Evolutionary conservation across 2,329 filamentous ascomycete genomes (phyloP).

Genomic region (Ceratocystiopsis sp.): DNA sequence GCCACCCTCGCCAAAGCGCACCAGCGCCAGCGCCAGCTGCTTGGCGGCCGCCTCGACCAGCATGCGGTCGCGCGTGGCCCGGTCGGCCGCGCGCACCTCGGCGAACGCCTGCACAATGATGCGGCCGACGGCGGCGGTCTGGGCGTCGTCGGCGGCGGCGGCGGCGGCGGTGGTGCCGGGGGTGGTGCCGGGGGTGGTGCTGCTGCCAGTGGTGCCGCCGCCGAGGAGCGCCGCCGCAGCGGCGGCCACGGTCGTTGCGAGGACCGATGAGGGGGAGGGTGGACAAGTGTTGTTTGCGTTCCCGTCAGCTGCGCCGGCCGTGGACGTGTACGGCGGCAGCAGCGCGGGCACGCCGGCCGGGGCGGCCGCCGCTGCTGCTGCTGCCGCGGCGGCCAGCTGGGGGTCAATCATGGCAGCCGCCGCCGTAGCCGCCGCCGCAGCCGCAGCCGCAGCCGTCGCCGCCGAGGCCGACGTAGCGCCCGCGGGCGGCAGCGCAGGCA

Average conservation of each 20-base stretch:
- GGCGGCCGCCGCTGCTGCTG: neutral
- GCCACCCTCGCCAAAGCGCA: conserved; percentile 26
- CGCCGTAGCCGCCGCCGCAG: neutral
- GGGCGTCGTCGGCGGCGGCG: neutral
- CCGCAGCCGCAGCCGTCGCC: conserved; percentile 9
- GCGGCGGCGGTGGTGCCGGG: neutral
- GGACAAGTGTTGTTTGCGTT: neutral
- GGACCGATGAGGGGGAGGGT: neutral
- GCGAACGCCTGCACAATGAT: conserved; percentile 29
- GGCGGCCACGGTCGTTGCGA: neutral
- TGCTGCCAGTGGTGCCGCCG: neutral
- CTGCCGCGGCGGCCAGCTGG: conserved; percentile 2
- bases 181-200: neutral
- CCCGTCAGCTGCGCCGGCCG: too few relatives aligned
- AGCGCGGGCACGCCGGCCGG: too few relatives aligned
- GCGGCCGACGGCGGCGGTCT: conserved; percentile 19
- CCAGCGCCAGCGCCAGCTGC: conserved; percentile 35
- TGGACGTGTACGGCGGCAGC: too few relatives aligned
- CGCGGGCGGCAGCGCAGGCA: conserved; percentile 10
- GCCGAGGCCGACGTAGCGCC: too few relatives aligned
- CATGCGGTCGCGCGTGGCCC: conserved; percentile 27
- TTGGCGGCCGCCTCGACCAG: conserved; percentile 36
- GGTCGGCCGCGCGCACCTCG: conserved; percentile 26
- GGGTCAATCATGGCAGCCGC: conserved; percentile 1
- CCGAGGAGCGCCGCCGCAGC: conserved; percentile 1